Percentiles rank a stretch among this genome's conserved stretches.
phyloP scores from a whole-genome alignment of 2,329 filamentous ascomycete species.

The Diaporthe caulivora region DNA sequence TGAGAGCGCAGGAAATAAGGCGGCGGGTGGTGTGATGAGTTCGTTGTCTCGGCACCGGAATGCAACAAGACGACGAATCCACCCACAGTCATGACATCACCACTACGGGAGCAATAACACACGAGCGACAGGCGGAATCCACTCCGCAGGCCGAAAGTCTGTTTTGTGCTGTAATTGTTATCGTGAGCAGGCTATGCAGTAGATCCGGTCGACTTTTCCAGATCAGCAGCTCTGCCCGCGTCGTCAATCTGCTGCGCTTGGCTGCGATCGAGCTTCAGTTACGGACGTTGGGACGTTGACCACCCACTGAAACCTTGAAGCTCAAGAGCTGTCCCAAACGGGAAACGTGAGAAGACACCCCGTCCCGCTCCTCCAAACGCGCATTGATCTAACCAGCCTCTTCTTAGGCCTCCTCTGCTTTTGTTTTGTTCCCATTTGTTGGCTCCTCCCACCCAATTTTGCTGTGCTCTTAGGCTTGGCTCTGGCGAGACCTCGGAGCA shows the following conservation, averaged over 20 bases:
- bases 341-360: constrained; percentile 4
- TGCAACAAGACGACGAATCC: constrained; percentile 37
- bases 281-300: constrained; percentile 3
- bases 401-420: constrained; percentile 9
- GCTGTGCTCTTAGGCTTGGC: background rate
- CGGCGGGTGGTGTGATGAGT: constrained; percentile 5
- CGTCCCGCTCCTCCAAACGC: constrained; percentile 2
- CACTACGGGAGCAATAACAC: constrained; percentile 22
- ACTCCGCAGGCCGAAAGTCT: background rate
- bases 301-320: constrained; percentile 25
- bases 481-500: background rate
- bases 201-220: constrained; percentile 10
- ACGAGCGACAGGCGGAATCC: constrained; percentile 13
- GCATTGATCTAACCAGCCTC: constrained; percentile 6
- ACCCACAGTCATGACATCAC: constrained; percentile 36
- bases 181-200: background rate
- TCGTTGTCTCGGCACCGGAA: constrained; percentile 44
- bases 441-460: background rate
- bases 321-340: constrained; percentile 24
- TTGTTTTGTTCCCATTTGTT: constrained; percentile 3
- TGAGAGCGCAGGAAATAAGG: background rate
- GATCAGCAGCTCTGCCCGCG: background rate
- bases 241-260: background rate
- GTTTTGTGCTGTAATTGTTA: background rate
- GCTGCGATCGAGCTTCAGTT: constrained; percentile 22